Base-by-base conservation (phyloP, 768 basidiomycete species). In the Suillus placidus region DNA sequence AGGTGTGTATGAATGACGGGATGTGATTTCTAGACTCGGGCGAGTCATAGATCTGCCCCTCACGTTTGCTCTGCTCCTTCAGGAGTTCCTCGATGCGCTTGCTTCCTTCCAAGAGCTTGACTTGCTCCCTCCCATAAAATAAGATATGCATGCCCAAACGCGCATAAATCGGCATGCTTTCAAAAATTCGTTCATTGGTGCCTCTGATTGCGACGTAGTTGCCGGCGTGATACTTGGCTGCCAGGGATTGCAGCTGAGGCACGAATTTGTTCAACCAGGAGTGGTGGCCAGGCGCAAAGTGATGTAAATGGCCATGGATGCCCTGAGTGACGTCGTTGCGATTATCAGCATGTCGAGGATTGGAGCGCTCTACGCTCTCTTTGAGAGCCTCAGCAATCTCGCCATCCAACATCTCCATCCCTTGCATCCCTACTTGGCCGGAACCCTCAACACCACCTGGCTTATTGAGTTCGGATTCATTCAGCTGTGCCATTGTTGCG, bases 71-170 rank as follows among this genome's bases (percentile, higher is more conserved):
- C 72, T 88, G 81, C 60, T 87, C 83, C 37, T 75, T 79, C 49
- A 90, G 77, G 12, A 88, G 71, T 1, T 80, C 74, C 60, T 87
- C 85, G 12, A 89, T 78, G 38, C 67, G 79, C 51, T 80, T 77
- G 37, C 69, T 81, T n/a, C 71, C 71, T 51, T 85, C 83, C 6
- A 90, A 77, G 7, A 87, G 14, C 66, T 80, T 82, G 49, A 83
- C 74, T 67, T 87, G 83, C 52, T 81, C 79, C 42, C 76, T 81
- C 2, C 88, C 87, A 54, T 85, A 85, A 70, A 91, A 93, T 34
- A 93, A 76, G 6, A 93, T 80, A 70, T 93, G 91, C 92, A 93
- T 93, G 8, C 88, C 89, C 55, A 90, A 80, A 74, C 87, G 80
- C 2, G 85, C 83, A 70, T 87, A 91, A 52, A 92, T 80, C 1